These are phyloP conservation scores for Borovskyia barvae DNA, from an alignment of 208 protist genomes.

Conservation along the genomic window DNA sequence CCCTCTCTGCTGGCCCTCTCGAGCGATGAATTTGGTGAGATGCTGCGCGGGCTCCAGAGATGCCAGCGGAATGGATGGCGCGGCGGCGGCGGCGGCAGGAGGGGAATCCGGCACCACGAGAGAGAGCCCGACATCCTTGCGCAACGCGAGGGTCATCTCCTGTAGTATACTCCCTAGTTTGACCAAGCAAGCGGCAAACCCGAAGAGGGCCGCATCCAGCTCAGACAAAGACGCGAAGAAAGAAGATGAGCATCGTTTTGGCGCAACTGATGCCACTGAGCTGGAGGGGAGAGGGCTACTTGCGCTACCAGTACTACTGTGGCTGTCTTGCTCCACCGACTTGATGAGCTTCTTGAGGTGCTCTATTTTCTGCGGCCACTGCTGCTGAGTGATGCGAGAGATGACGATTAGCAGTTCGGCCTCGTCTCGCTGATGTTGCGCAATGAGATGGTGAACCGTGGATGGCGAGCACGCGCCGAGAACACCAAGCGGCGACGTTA, in stretches of 20 bases:
- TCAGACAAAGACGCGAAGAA: conserved; percentile 6
- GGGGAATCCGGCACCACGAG: conserved; percentile 3
- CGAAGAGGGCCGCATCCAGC: conserved; percentile 30
- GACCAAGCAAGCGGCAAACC: conserved; percentile 38
- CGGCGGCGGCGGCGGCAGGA: neutral
- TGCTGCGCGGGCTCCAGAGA: neutral
- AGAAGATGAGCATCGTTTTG: too few species aligned
- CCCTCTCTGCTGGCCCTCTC: neutral
- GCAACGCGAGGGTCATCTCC: conserved; percentile 50
- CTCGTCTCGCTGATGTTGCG: conserved; percentile 54
- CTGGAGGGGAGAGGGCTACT: too few species aligned
- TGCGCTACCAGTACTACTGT: neutral
- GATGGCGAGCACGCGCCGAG: conserved; percentile 40
- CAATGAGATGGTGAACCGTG: conserved; percentile 43
- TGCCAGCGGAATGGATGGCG: neutral
- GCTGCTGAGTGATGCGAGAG: conserved; percentile 36
- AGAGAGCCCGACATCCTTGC: conserved; percentile 11
- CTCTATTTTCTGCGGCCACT: conserved; percentile 42
- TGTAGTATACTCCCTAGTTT: conserved; percentile 63
- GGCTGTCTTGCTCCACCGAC: conserved; percentile 2
- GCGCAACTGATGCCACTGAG: too few species aligned
- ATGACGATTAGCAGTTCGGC: conserved; percentile 42
- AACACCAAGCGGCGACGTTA: conserved; percentile 54
- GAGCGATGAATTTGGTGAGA: neutral
- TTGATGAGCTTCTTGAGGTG: conserved; percentile 19